Evolutionary conservation across 192 early-diverging fungal species (phyloP).

Genomic region (Funneliformis mosseae): DNA sequence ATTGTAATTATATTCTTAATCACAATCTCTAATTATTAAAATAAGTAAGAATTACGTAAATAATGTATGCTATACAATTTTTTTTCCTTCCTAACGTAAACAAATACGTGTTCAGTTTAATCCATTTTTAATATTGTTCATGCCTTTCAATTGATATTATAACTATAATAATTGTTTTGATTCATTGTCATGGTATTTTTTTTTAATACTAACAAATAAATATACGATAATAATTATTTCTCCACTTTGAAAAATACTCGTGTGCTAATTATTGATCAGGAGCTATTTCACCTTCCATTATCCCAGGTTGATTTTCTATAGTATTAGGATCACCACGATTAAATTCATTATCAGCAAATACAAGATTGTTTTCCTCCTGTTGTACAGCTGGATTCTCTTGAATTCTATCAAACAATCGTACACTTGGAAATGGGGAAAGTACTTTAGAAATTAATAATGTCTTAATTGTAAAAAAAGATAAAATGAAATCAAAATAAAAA

Average conservation of each 20-base stretch:
- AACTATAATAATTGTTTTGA: no score
- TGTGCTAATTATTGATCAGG: not conserved
- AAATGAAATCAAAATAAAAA: no score
- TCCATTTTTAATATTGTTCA: no score
- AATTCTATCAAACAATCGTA: constrained; percentile 13
- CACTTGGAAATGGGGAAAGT: not conserved
- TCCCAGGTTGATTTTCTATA: not conserved
- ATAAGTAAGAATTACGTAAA: no score
- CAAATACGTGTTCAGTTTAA: no score
- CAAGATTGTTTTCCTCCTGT: not conserved
- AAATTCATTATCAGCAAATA: not conserved
- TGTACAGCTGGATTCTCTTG: not conserved
- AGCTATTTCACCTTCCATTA: not conserved
- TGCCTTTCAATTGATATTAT: no score
- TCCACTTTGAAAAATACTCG: not conserved
- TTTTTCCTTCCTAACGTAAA: no score
- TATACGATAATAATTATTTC: not conserved
- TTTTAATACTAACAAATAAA: not conserved
- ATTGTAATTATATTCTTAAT: not conserved
- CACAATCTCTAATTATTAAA: not conserved
- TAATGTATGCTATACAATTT: no score
- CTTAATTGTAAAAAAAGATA: not conserved
- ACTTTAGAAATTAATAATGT: not conserved
- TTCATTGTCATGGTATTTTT: no score
- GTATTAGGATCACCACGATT: not conserved